Evolutionary conservation across 306 rosid genomes (phyloP).

Genomic region (Cucurbita pepo): DNA sequence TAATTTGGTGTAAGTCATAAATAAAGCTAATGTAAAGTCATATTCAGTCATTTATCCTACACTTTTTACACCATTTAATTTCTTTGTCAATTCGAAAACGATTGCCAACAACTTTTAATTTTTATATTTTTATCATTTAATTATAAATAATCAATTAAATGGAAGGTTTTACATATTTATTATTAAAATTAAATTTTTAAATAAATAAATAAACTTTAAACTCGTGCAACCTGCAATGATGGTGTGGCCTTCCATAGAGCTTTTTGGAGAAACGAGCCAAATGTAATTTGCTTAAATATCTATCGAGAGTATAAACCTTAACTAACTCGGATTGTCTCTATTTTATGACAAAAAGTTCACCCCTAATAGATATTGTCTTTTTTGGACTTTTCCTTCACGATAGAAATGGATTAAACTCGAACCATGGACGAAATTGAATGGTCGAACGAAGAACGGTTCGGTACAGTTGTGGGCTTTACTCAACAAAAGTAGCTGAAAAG

Average conservation of each 20-base stretch:
- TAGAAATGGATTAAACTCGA: neutral
- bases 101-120: neutral
- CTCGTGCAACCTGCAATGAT: constrained; percentile 6
- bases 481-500: neutral
- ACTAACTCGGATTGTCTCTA: neutral
- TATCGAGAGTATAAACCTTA: too few species aligned
- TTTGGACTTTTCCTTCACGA: too few species aligned
- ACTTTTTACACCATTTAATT: neutral
- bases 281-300: too few species aligned
- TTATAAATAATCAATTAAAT: too few species aligned
- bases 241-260: neutral
- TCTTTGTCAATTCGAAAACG: neutral
- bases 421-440: neutral
- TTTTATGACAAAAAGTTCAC: too few species aligned
- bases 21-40: neutral
- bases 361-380: too few species aligned
- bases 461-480: neutral
- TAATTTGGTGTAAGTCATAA: constrained; percentile 4
- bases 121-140: too few species aligned
- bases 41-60: neutral
- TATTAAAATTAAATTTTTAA: too few species aligned
- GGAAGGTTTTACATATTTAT: neutral
- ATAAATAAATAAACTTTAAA: neutral
- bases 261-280: neutral
- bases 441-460: neutral